Base-by-base conservation (phyloP, 352 stramenopile genomes). In the Achlya hypogyna region DNA sequence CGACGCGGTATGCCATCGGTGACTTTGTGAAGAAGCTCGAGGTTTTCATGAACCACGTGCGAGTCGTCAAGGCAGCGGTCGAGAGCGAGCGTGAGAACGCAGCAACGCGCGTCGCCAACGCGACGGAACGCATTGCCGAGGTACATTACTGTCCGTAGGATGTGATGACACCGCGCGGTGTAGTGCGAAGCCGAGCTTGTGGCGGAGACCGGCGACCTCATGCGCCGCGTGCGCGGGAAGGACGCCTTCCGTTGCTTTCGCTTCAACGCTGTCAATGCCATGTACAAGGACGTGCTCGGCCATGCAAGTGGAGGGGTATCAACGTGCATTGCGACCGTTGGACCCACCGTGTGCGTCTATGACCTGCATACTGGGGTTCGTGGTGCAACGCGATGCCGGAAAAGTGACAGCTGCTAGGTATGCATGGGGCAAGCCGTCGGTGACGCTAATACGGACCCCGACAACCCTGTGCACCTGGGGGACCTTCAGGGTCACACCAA, bases 21-120 rank as follows among this genome's bases (percentile, higher is more conserved):
- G 75, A 87, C 47, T 93, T 91, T 72, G 89, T 87, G 62, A 73
- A 77, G n/a, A 90, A 89, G 52, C 73, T 91, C 0, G 77, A 72
- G 0, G 86, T 88, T 56, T 65, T 91, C 2, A 85, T 91, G 77
- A 80, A 80, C 5, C 74, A 71, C 8, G 71, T 93, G 16, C 84
- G 80, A 38, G 77, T 69, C 22, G 78, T 80, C 6, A 78, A 87
- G 51, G 79, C 82, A 27, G 72, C 77, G 38, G 79, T 91, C 22
- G 49, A 63, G 5, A 82, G 76, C 53, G 84, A 90, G 31, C 86
- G 87, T 16, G 49, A 65, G 10, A 93, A 90, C 28, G 74, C 77
- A 0, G 77, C 78, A 40, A 82, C 89, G 10, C 82, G 84, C 22
- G 78, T 91, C 23, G 71, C 77, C 51, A 90, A 93, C 63, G 66